Percentiles rank a stretch among this genome's conserved stretches.
These are phyloP conservation scores for Teunomyces pallodes DNA, from an alignment of 805 yeast species.

Conservation along the genomic window DNA sequence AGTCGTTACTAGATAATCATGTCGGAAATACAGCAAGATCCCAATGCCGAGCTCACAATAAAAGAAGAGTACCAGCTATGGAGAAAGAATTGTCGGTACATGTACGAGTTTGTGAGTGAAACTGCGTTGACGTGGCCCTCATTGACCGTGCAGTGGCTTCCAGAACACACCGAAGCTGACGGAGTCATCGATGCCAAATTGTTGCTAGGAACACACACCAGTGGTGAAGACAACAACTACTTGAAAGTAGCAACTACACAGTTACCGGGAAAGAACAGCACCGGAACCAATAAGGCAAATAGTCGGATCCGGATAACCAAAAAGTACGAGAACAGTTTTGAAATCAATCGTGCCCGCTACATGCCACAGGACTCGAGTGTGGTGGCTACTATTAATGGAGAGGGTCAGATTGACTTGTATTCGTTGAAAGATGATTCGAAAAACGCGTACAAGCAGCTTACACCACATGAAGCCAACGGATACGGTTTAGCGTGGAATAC, in stretches of 20 bases:
- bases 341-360: constrained; percentile 69
- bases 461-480: constrained; percentile 65
- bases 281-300: constrained; percentile 27
- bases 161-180: constrained; percentile 30
- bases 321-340: constrained; percentile 60
- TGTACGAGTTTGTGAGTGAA: constrained; percentile 82
- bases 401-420: constrained; percentile 59
- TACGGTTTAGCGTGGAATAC: constrained; percentile 73
- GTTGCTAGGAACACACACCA: constrained; percentile 70
- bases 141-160: constrained; percentile 75
- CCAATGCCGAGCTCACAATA: constrained; percentile 42
- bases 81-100: constrained; percentile 75
- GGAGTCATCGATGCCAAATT: constrained; percentile 47
- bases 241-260: constrained; percentile 64
- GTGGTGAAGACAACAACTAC: constrained; percentile 64
- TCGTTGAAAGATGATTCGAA: constrained; percentile 28
- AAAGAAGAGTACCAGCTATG: constrained; percentile 73
- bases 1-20: neutral
- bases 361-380: constrained; percentile 58
- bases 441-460: constrained; percentile 29
- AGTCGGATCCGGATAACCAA: constrained; percentile 60
- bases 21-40: constrained; percentile 3
- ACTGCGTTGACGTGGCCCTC: constrained; percentile 84
- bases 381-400: constrained; percentile 67
- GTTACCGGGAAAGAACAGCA: constrained; percentile 43